Percentiles rank a stretch among this genome's conserved stretches.
Conservation (phyloP, 202 grass and related monocot genomes). For the Panicum virgatum region DNA sequence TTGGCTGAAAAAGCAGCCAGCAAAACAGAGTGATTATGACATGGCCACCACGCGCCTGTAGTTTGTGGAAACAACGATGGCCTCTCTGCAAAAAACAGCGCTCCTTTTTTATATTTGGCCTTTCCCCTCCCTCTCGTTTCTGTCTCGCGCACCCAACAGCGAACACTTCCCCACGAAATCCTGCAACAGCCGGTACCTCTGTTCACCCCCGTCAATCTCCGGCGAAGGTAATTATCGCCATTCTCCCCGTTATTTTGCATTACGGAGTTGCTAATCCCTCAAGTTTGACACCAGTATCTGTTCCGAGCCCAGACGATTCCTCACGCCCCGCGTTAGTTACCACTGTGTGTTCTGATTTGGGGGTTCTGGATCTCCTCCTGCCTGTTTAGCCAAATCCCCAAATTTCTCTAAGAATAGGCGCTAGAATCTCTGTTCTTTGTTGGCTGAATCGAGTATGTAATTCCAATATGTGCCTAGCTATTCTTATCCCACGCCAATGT, state of each 20-base stretch:
- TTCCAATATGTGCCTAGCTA: not conserved
- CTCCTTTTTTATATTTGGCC: conserved; percentile 15
- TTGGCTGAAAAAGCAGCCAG: no score
- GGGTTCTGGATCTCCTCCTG: not conserved
- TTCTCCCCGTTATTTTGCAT: conserved; percentile 1
- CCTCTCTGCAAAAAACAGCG: not conserved
- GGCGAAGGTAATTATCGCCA: conserved; percentile 24
- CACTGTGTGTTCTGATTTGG: conserved; percentile 27
- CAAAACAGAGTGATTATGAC: no score
- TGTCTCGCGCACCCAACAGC: not conserved
- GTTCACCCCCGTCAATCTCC: conserved; percentile 6
- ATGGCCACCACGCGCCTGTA: not conserved
- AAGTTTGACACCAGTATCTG: not conserved
- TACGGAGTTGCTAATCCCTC: not conserved
- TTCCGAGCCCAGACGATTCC: not conserved
- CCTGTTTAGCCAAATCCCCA: not conserved
- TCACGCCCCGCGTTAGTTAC: not conserved
- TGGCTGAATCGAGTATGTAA: not conserved
- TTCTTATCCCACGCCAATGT: not conserved
- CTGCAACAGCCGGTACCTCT: conserved; percentile 1
- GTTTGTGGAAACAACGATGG: not conserved
- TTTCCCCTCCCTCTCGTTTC: conserved; percentile 32
- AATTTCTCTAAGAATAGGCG: not conserved
- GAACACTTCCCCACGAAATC: not conserved
- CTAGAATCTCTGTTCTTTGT: not conserved